Base-by-base conservation (phyloP, 768 basidiomycete species). In the Mycena amicta region DNA sequence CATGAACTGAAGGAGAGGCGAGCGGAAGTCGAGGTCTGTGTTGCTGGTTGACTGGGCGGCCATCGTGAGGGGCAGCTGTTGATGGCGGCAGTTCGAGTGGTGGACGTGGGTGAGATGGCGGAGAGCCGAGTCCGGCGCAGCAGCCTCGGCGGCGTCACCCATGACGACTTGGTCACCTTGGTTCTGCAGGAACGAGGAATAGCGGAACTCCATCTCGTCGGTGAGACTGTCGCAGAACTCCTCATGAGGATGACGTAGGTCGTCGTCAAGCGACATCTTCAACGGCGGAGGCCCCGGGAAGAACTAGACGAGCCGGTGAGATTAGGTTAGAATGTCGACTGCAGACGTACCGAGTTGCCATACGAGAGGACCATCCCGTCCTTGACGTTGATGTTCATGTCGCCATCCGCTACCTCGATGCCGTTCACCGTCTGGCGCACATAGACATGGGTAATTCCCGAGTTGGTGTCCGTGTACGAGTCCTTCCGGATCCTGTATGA, bases 311-410 rank as follows among this genome's bases (percentile, higher is more conserved):
- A 23, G 4, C 41, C 15, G 28, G 49, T 18, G 31, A 26, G 29
- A 31, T 15, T 26, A 4, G 3, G 2, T 16, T n/a, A 54, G 33
- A 45, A n/a, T 16, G 46, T n/a, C 37, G 53, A 55, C 40, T n/a
- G 16, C 37, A 57, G 18, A 80, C 88, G 60, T 65, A 93, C 92
- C 62, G 93, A 95, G 70, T 89, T 90, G 45, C 95, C 95, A 66
- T 88, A 93, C 1, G 93, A 95, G 47, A 98, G 68, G 20, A 98
- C 83, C 65, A 82, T 75, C 43, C 93, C 94, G 54, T 90, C 83
- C 74, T 88, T 88, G 72, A 98, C 79, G 77, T 98, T 97, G 69
- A 99, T 75, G 71, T 98, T 98, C 77, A 97, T 84, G 73, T 97
- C 90, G 27, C 91, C 92, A 67, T 97, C 93, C 12, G 83, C 81